phyloP scores from a whole-genome alignment of 495 filamentous ascomycete species.

The Penicillium chermesinum region DNA sequence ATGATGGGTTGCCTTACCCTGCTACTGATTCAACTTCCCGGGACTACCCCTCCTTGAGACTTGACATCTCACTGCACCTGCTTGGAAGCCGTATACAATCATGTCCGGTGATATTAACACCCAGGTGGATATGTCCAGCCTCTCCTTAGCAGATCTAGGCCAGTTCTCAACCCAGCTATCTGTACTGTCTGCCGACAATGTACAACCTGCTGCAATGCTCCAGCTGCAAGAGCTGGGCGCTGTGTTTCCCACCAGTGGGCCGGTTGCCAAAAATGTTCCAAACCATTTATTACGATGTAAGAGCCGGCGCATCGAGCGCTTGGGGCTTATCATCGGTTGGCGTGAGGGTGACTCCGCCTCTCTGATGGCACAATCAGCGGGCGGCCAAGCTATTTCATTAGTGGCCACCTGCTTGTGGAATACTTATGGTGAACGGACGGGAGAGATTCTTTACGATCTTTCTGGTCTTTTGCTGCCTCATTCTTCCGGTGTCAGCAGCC shows the following conservation, averaged over 20 bases:
- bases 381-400: conserved; percentile 5
- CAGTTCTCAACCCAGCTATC: not conserved
- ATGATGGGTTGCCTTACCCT: too few species aligned
- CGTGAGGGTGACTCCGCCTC: conserved; percentile 8
- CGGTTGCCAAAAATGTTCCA: not conserved
- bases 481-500: conserved; percentile 1
- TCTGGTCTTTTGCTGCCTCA: not conserved
- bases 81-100: not conserved
- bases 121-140: not conserved
- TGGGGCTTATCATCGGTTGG: conserved; percentile 4
- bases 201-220: conserved; percentile 2
- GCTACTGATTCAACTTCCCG: too few species aligned
- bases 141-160: conserved; percentile 5
- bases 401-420: not conserved
- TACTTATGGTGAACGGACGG: not conserved
- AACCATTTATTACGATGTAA: conserved; percentile 3
- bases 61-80: not conserved
- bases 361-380: conserved; percentile 3
- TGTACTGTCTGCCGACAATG: conserved; percentile 5
- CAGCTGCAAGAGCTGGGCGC: conserved; percentile 8
- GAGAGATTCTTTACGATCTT: not conserved
- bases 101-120: not conserved
- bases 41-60: not conserved
- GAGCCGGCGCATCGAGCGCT: not conserved
- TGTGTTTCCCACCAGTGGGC: conserved; percentile 3